phyloP scores from a whole-genome alignment of 768 basidiomycete species.

The Obba rivulosa region DNA sequence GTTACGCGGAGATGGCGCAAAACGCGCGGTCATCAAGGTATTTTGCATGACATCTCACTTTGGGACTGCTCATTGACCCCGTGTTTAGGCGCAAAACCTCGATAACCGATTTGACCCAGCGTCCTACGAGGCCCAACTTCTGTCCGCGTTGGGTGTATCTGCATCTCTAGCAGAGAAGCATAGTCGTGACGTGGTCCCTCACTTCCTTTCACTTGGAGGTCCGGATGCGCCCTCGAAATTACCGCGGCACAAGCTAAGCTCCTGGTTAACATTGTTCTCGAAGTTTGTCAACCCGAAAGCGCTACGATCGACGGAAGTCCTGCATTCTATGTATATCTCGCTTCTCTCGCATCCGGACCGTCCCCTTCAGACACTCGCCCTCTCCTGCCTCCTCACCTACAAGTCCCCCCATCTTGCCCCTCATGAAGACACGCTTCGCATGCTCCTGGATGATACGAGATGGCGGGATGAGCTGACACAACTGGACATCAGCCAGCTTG shows the following conservation, averaged over 20 bases:
- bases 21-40: constrained; percentile 31
- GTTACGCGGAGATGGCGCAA: constrained; percentile 30
- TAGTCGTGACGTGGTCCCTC: constrained; percentile 80
- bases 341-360: constrained; percentile 84
- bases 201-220: constrained; percentile 56
- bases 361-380: constrained; percentile 64
- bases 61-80: neutral
- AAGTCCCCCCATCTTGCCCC: constrained; percentile 52
- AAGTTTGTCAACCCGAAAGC: constrained; percentile 95
- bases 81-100: constrained; percentile 32
- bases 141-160: constrained; percentile 64
- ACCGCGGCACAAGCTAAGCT: constrained; percentile 55
- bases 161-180: constrained; percentile 78
- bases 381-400: constrained; percentile 80
- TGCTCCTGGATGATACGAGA: constrained; percentile 75
- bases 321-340: constrained; percentile 63
- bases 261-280: constrained; percentile 82
- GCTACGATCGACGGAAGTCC: constrained; percentile 57
- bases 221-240: constrained; percentile 38
- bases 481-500: constrained; percentile 58
- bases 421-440: constrained; percentile 60
- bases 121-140: constrained; percentile 79
- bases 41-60: constrained; percentile 3
- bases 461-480: constrained; percentile 86
- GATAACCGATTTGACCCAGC: constrained; percentile 62